Conservation (phyloP, 345 rosid species). For the Melaleuca alternifolia region DNA sequence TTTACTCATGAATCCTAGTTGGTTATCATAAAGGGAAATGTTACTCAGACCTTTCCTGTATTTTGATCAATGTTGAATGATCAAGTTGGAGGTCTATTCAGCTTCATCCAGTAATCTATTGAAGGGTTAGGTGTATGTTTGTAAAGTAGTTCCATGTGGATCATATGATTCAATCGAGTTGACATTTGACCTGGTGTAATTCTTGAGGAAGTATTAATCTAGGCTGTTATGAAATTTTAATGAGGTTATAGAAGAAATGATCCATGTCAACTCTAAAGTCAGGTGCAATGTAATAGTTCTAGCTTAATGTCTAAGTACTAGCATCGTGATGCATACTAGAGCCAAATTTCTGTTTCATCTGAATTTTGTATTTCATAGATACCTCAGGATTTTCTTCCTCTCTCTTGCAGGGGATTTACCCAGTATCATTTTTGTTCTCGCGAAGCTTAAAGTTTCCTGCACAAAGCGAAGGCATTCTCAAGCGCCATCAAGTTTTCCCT, state of each 20-base stretch:
- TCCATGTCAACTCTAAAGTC: not conserved
- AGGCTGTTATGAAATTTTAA: not conserved
- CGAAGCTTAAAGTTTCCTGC: conserved; percentile 74
- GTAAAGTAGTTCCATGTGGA: not conserved
- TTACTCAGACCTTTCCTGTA: not conserved
- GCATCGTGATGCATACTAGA: not conserved
- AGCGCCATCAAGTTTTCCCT: conserved; percentile 48
- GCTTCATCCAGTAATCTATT: not conserved
- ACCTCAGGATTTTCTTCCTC: not conserved
- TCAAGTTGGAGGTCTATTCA: not conserved
- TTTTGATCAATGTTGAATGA: not conserved
- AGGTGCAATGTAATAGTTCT: not conserved
- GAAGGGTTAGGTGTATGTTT: not conserved
- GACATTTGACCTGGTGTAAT: not conserved
- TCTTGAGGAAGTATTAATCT: not conserved
- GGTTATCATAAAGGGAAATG: not conserved
- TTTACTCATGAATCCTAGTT: not conserved
- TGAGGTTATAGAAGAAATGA: not conserved
- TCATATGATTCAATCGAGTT: not conserved
- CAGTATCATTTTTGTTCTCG: conserved; percentile 58
- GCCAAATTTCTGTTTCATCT: not conserved
- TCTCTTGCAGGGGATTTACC: conserved; percentile 55
- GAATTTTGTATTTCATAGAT: not conserved
- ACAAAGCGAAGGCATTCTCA: conserved; percentile 33
- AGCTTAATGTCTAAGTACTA: not conserved